Evolutionary conservation across 345 rosid genomes (phyloP).

Genomic region (Lumnitzera littorea): DNA sequence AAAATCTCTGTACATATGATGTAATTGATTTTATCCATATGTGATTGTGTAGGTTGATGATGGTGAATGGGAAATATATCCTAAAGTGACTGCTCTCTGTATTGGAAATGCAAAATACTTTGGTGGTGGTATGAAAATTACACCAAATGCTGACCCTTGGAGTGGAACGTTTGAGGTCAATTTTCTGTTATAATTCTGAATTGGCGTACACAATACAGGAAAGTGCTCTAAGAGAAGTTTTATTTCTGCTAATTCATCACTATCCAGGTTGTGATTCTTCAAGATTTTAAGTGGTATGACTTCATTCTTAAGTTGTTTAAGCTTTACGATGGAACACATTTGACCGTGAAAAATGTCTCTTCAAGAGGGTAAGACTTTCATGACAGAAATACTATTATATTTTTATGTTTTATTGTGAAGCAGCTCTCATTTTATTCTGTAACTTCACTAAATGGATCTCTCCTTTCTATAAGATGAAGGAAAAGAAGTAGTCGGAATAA

Average conservation of each 20-base stretch:
- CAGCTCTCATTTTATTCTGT: background rate
- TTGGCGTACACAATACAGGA: background rate
- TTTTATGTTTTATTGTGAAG: background rate
- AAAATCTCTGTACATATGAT: background rate
- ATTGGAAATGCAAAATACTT: constrained; percentile 92
- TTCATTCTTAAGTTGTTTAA: constrained; percentile 62
- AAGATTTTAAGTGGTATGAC: constrained; percentile 91
- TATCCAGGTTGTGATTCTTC: constrained; percentile 81
- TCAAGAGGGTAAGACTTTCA: constrained; percentile 48
- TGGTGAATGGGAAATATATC: constrained; percentile 72
- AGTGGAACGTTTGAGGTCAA: constrained; percentile 77
- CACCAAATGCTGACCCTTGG: constrained; percentile 80
- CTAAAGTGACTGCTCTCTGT: constrained; percentile 85
- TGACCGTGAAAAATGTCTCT: constrained; percentile 57
- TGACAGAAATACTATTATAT: too few species aligned
- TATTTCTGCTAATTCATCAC: constrained; percentile 6
- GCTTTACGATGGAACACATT: constrained; percentile 86
- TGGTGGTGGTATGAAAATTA: constrained; percentile 97
- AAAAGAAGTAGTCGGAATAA: too few species aligned
- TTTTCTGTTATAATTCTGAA: constrained; percentile 2
- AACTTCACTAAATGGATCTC: too few species aligned
- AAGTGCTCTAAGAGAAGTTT: constrained; percentile 7
- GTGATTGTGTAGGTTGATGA: constrained; percentile 48
- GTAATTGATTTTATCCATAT: background rate
- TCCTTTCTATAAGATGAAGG: too few species aligned